Evolutionary conservation across 352 stramenopile species (phyloP), one percentile per base, ranked within the genome.

Genomic region (Elongisporangium anandrum): DNA sequence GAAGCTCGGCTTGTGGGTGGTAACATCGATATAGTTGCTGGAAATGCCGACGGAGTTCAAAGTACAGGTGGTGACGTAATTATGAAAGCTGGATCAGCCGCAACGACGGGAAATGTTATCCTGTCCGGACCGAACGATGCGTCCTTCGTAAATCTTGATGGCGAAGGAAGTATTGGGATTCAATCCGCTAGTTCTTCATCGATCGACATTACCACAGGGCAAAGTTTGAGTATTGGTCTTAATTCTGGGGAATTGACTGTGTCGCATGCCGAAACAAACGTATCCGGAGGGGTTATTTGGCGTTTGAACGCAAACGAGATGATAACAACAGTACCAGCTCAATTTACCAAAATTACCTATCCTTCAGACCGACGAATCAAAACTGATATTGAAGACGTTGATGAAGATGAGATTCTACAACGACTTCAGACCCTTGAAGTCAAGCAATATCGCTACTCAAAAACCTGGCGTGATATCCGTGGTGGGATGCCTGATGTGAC

Each of bases 301-400:
- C 73, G 78, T 39, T 38, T 90, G 2, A 76, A 88, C 55, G 29
- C 69, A n/a, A 67, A 85, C 53, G 82, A 87, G 54, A 75, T 79
- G 60, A 72, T 90, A 9, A 85, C 66, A 20, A 76, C 87, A 59
- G 77, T 97, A 4, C 89, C 87, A 45, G 69, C 96, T 16, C 90
- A 97, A 70, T 89, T 97, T 9, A 96, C 89, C 38, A 73, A 88
- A n/a, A 63, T 98, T n/a, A 87, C 84, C 8, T 97, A 96, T 65
- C 90, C 92, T 22, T 98, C 93, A 3, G 95, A 98, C 74, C 65
- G 70, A 7, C 72, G 95, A 56, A 98, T 98, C 63, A 98, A 98
- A 69, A 89, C 91, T 17, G 74, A 97, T 63, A 96, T 98, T 45
- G 57, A 81, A 60, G 74, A 90, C 61, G 75, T 97, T 56, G 89